A percentile compares a stretch with the other conserved stretches of the same genome.
phyloP scores from a whole-genome alignment of 169 alveolate species.

The Amoebophrya sp. region DNA sequence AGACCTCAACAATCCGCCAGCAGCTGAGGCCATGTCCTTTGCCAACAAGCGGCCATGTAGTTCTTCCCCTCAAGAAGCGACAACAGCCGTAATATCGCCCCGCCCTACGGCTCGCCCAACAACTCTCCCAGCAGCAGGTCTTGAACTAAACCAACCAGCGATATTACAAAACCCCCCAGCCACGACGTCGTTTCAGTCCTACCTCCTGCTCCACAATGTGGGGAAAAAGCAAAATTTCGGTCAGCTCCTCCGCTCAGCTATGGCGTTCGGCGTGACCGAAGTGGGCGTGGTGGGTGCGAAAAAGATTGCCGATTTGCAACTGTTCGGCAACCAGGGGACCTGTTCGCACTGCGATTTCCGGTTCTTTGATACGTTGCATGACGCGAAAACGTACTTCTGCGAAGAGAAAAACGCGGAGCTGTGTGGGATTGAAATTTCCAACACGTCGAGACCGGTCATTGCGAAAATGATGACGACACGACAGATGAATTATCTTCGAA shows the following conservation, averaged over 20 bases:
- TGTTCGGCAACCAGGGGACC: constrained; percentile 45
- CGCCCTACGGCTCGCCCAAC: too few relatives aligned
- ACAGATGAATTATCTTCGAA: background rate
- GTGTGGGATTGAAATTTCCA: background rate
- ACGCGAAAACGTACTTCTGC: background rate
- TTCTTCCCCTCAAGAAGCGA: too few relatives aligned
- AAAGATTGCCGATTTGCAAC: constrained; percentile 31
- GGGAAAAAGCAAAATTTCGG: constrained; percentile 53
- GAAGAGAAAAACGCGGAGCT: background rate
- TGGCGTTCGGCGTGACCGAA: constrained; percentile 53
- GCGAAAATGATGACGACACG: background rate
- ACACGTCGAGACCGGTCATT: background rate
- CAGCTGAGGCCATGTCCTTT: too few relatives aligned
- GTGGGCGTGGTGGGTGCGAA: constrained; percentile 52
- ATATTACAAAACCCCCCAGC: too few relatives aligned
- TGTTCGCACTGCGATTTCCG: background rate
- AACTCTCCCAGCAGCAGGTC: too few relatives aligned
- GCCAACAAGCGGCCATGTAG: too few relatives aligned
- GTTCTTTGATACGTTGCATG: background rate
- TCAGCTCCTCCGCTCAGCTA: constrained; percentile 49
- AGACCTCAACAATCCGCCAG: too few relatives aligned
- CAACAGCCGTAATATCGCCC: too few relatives aligned
- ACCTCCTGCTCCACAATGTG: constrained; percentile 47
- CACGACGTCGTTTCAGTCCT: constrained; percentile 46
- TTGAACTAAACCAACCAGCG: too few relatives aligned